These are phyloP conservation scores for Eucalyptus marginata DNA, from an alignment of 345 rosid genomes.

Conservation along the genomic window DNA sequence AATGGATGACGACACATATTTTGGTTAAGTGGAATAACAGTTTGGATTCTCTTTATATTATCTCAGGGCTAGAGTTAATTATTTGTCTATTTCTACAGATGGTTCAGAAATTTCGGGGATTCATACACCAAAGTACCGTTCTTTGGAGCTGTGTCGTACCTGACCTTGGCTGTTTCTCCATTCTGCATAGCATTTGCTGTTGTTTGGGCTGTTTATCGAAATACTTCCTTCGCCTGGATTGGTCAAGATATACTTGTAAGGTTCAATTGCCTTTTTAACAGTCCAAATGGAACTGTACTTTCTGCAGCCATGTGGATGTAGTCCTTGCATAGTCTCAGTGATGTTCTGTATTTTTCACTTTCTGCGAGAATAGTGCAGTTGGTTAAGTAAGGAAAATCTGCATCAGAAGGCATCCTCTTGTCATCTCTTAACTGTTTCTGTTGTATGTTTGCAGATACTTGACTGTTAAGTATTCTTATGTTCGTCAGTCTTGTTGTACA, in stretches of 20 bases:
- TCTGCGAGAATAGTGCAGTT: background rate
- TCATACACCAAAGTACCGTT: slow-evolving; percentile 72
- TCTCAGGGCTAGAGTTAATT: background rate
- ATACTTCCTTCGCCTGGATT: slow-evolving; percentile 68
- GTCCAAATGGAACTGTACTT: background rate
- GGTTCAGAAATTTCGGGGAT: slow-evolving; percentile 64
- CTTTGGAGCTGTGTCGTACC: slow-evolving; percentile 77
- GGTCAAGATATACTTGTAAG: slow-evolving; percentile 98
- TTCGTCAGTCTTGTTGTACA: background rate
- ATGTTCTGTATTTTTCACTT: background rate
- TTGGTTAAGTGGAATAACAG: background rate
- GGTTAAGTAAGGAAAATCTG: background rate
- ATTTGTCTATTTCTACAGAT: slow-evolving; percentile 31
- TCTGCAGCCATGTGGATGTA: background rate
- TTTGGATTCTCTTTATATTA: background rate
- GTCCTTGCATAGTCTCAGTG: background rate
- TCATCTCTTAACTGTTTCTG: background rate
- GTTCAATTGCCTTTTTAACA: background rate
- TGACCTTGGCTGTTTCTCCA: slow-evolving; percentile 83
- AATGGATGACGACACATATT: background rate
- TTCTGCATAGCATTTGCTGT: slow-evolving; percentile 88
- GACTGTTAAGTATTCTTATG: background rate
- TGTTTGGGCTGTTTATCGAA: slow-evolving; percentile 79
- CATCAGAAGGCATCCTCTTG: background rate
- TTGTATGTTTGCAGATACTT: background rate